These are phyloP conservation scores for Gamsiella multidivaricata DNA, from an alignment of 192 early-diverging fungal genomes.

Conservation along the genomic window DNA sequence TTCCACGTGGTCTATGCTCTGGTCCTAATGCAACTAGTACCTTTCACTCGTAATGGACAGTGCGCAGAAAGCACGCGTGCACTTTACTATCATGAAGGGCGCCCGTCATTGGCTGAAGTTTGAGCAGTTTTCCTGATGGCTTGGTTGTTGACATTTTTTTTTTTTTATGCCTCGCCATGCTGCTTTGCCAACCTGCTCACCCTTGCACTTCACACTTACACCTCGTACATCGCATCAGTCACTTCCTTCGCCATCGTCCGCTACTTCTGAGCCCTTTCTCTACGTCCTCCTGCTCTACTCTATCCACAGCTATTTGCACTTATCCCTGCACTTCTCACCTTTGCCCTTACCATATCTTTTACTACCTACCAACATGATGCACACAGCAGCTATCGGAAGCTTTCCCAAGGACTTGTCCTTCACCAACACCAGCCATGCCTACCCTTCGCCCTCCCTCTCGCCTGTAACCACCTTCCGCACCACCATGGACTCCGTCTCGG, in stretches of 20 bases:
- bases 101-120: no score
- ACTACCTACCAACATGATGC: background rate
- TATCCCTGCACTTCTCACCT: no score
- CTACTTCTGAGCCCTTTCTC: no score
- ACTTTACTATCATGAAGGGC: no score
- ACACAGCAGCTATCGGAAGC: background rate
- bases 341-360: background rate
- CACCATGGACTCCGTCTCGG: background rate
- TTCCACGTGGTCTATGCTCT: no score
- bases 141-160: constrained; percentile 19
- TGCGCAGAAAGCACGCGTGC: background rate
- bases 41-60: no score
- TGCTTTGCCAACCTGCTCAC: background rate
- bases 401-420: constrained; percentile 6
- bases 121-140: no score
- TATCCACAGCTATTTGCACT: no score
- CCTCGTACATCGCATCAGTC: background rate
- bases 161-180: background rate
- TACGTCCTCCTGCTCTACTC: no score
- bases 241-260: no score
- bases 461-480: constrained; percentile 21
- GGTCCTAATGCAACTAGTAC: no score
- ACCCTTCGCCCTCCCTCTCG: constrained; percentile 49
- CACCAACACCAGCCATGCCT: constrained; percentile 9
- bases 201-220: background rate